phyloP scores from a whole-genome alignment of 495 filamentous ascomycete species.

The Elasticomyces elasticus region DNA sequence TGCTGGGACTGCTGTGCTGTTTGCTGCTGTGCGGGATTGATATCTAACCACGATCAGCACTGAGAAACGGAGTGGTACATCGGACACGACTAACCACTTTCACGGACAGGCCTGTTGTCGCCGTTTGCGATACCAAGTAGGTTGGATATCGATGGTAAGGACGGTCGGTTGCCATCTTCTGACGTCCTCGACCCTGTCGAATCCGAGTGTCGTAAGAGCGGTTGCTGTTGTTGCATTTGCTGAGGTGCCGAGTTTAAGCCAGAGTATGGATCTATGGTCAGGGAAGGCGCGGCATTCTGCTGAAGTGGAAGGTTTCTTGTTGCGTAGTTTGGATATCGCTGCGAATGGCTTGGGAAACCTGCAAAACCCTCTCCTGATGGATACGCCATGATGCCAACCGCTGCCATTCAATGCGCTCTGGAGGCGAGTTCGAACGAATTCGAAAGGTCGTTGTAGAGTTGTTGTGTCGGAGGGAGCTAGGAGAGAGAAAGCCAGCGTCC shows the following conservation, averaged over 20 bases:
- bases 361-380: constrained; percentile 7
- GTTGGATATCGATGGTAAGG: constrained; percentile 34
- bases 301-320: constrained; percentile 2
- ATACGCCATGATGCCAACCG: constrained; percentile 12
- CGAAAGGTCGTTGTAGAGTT: too few relatives aligned
- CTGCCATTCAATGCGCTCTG: constrained; percentile 2
- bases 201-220: neutral
- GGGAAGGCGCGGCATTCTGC: neutral
- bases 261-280: constrained; percentile 8
- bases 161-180: constrained; percentile 29
- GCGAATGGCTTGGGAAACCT: constrained; percentile 9
- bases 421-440: too few relatives aligned
- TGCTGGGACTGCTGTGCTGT: neutral
- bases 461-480: too few relatives aligned
- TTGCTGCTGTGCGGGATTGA: neutral
- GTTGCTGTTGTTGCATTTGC: neutral
- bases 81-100: constrained; percentile 19
- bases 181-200: constrained; percentile 25
- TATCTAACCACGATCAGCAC: too few relatives aligned
- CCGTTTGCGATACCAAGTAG: constrained; percentile 28
- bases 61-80: neutral
- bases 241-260: neutral
- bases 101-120: constrained; percentile 19
- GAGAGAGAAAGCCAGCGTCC: neutral
- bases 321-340: constrained; percentile 6